Evolutionary conservation across 768 basidiomycete genomes (phyloP), one percentile per base, ranked within the genome.

Genomic region (Hypsizygus marmoreus): DNA sequence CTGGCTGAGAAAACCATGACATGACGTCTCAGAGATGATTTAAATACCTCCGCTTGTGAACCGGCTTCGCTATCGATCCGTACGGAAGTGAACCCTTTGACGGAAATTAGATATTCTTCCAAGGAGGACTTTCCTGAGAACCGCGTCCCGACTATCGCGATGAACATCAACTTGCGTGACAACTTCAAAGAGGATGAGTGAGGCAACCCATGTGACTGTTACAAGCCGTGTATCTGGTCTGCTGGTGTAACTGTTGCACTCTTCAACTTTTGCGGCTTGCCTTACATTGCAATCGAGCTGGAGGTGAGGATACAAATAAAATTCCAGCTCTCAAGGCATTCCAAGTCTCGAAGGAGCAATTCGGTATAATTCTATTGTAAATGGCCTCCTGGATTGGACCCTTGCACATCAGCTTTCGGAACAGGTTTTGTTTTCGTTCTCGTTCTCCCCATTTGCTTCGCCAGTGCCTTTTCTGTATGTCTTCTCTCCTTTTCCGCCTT

Each of bases 91-190:
- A 89, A 91, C 4, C 76, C 77, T 52, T 84, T 80, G 3, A 63
- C 58, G n/a, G 69, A 61, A 23, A 81, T 66, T 13, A 89, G 74
- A 57, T 83, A 88, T 23, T 80, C 70, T 57, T 79, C 70, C 13
- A 90, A 68, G 12, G 69, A 68, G 9, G 80, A 73, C 57, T 83
- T 84, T 6, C 86, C 86, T 17, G 86, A 76, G 47, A 66, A 75
- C 10, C 70, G 74, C 0, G 85, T 80, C 34, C 86, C 86, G 38
- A 85, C 68, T 39, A 88, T 77, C 20, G 83, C 79, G 54, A 88
- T 74, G 63, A 88, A 80, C 86, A 88, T 88, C 46, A 29, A 17
- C 45, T 48, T 22, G 4, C 6, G 33, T 5, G 29, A 25, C 29
- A 29, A 31, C 6, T 14, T 23, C n/a, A 11, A 38, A 37, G 13